Evolutionary conservation across 345 rosid species (phyloP), one percentile per base, ranked within the genome.

Genomic region (sweet orange (Citrus sinensis)): DNA sequence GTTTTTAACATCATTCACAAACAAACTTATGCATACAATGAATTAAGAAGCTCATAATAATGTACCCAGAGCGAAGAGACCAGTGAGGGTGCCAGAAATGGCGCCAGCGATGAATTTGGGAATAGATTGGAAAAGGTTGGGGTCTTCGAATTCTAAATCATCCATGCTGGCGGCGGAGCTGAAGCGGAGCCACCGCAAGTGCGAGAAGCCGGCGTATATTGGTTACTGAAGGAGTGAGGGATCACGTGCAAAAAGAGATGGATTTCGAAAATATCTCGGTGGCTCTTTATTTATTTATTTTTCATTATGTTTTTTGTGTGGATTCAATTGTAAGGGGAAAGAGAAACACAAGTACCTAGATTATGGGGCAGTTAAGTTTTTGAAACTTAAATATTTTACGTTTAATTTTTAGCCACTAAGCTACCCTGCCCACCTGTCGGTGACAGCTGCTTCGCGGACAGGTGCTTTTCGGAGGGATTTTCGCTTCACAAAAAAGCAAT

Each of bases 1-100:
- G 1, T 9, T n/a, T 10, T 7, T 4, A 22, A 24, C 20, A 39
- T 39, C 16, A 24, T 19, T 71, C 32, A 32, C 24, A 29, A 30
- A 29, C 10, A 46, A 69, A 70, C 5, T 49, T 16, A 49, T 8
- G 3, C 24, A 66, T 35, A 35, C 13, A 34, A 67, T 19, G 46
- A 67, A 39, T 39, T 9, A n/a, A 39, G 32, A 34, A 9, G 3
- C 6, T 2, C 37, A 35, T 6, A 56, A 22, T 2, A 34, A 72
- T 7, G n/a, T 62, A 93, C 97, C 90, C 59, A 91, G 80, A 64
- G 93, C 96, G 68, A 93, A 88, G 76, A 91, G 72, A 5, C 95
- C 94, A 1, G 92, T 86, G 32, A 91, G 89, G 75, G 93, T 88
- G 1, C 92, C 91, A 54, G 92, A 87, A 67, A 91, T 76, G 70